Evolutionary conservation across 495 filamentous ascomycete species (phyloP), one percentile per base, ranked within the genome.

Genomic region (Aspergillus ellipticus): DNA sequence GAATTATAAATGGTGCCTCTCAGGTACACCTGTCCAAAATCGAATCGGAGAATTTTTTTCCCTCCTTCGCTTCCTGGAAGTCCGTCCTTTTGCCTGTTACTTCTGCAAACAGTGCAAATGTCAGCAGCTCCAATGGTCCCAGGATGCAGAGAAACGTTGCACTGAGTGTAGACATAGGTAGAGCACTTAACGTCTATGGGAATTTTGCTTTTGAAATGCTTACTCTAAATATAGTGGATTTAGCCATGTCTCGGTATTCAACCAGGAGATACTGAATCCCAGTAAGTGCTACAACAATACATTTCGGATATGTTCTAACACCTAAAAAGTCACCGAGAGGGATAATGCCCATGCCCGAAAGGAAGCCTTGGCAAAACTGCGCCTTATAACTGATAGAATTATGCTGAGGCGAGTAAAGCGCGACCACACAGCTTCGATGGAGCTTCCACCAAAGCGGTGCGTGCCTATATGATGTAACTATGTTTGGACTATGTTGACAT

Each of bases 31-130:
- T 0, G 82, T 97, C 9, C 94, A 97, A 63, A 96, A 97, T 66
- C 87, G 94, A 29, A 97, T 97, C 61, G 94, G 93, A 51, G 94
- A 98, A 64, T 94, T 97, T 73, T 97, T 97, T 67, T 96, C 94
- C 3, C 79, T 97, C 4, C 75, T 98, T 29, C 87, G 92, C 2
- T 98, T 98, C 67, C 79, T 98, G 28, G 85, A 92, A 68, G 79
- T 96, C 41, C 78, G 77, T 8, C 94, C 94, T 4, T 97, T 96
- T 67, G 88, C 93, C 2, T 89, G 86, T 68, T 97, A 98, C 68
- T 88, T 95, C 61, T 98, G 94, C 79, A 90, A 89, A 62, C 70
- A 80, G 26, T 98, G 94, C 65, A 62, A 79, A 11, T 98, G 94
- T 65, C 78, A 86, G 37, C 79, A 82, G 20, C 76, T 96, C 5